Evolutionary conservation across 176 grass and related monocot species (phyloP).

Genomic region (Alopecurus myosuroides): DNA sequence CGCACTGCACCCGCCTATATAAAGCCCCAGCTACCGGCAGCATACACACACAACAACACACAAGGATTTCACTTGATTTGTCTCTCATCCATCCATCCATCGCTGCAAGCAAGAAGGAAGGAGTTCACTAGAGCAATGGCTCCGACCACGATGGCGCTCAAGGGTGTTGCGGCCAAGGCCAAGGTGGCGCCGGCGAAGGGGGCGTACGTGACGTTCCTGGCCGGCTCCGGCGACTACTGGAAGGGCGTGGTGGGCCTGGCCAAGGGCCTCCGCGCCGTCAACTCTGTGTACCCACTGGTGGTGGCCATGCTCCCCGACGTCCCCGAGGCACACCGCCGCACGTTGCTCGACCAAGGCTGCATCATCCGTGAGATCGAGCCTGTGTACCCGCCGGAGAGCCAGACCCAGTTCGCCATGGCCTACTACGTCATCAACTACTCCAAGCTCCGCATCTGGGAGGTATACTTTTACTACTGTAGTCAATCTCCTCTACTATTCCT

Average conservation of each 20-base stretch:
- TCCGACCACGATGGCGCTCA: background rate
- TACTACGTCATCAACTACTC: conserved; percentile 96
- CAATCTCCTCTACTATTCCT: too few species aligned
- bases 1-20: background rate
- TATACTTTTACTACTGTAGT: background rate
- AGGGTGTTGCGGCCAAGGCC: background rate
- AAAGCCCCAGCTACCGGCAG: background rate
- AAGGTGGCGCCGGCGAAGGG: background rate
- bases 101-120: background rate
- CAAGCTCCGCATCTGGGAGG: conserved; percentile 95
- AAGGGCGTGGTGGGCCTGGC: conserved; percentile 1
- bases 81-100: background rate
- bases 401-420: conserved; percentile 7
- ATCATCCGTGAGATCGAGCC: conserved; percentile 40
- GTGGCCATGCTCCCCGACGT: background rate
- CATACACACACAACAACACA: background rate
- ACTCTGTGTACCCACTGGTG: background rate
- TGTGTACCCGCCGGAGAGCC: conserved; percentile 19
- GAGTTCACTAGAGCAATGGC: background rate
- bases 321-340: background rate
- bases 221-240: conserved; percentile 73
- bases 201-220: conserved; percentile 74
- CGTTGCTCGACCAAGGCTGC: background rate
- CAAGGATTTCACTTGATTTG: background rate
- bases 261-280: background rate